Percentiles rank a stretch among this genome's conserved stretches.
These are phyloP conservation scores for Lithospermum erythrorhizon DNA, from an alignment of 257 asterid species.

Conservation along the genomic window DNA sequence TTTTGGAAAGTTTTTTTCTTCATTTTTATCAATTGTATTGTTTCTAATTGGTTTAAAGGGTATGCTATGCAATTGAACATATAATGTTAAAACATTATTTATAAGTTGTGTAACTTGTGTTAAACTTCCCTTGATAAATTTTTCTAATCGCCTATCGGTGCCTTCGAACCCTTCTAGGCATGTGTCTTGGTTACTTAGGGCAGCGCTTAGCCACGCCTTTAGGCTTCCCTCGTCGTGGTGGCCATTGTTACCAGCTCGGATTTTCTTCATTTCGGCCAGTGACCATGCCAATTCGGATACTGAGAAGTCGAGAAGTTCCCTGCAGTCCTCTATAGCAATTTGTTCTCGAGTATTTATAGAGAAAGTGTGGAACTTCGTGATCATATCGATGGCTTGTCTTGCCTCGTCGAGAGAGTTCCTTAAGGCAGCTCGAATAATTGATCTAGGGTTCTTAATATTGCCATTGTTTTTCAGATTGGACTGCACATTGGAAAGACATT, in stretches of 20 bases:
- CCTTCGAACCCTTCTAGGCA: slow-evolving; percentile 95
- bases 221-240: slow-evolving; percentile 49
- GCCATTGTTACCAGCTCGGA: slow-evolving; percentile 38
- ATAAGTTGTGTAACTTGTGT: slow-evolving; percentile 84
- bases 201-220: slow-evolving; percentile 95
- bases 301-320: slow-evolving; percentile 82
- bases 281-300: slow-evolving; percentile 88
- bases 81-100: slow-evolving; percentile 58
- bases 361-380: slow-evolving; percentile 53
- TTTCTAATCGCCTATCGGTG: slow-evolving; percentile 60
- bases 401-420: slow-evolving; percentile 51
- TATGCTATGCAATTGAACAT: slow-evolving; percentile 44
- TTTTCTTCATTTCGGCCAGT: slow-evolving; percentile 49
- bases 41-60: slow-evolving; percentile 44
- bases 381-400: slow-evolving; percentile 34
- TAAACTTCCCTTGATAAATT: slow-evolving; percentile 54
- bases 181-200: slow-evolving; percentile 91
- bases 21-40: background rate
- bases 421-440: slow-evolving; percentile 57
- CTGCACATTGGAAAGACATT: slow-evolving; percentile 45
- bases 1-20: slow-evolving; percentile 27
- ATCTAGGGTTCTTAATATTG: slow-evolving; percentile 15
- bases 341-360: slow-evolving; percentile 65
- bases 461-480: slow-evolving; percentile 20
- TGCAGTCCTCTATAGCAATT: slow-evolving; percentile 78